Evolutionary conservation across 2,329 filamentous ascomycete species (phyloP), one percentile per base, ranked within the genome.

Genomic region (Colletotrichum sp.): DNA sequence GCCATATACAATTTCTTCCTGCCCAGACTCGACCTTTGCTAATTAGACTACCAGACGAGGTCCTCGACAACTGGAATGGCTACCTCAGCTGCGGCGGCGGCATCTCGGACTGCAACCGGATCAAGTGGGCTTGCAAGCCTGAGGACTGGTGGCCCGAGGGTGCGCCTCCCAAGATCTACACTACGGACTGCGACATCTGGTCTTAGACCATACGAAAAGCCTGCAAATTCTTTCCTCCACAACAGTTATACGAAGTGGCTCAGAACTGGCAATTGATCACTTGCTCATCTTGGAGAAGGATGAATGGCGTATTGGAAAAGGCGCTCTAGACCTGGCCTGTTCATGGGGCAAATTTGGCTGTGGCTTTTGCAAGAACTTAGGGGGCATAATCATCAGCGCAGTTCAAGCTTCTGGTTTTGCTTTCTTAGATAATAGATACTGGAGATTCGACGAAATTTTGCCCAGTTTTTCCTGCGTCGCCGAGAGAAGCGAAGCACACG

Each of bases 61-160:
- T 71, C 28, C 16, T 77, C 24, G 36, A 26, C 44, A 77, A 68
- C 44, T 77, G 72, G 68, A 75, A 77, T 34, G 75, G 72, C 10
- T 71, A 77, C 12, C 68, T 77, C 26, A 48, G 55, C 26, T 77
- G 75, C 48, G 34, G 26, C 44, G 36, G 68, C 26, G 39, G 34
- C 44, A 65, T 77, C 8, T 77, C 75, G 2, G 44, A 57, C 34
- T 77, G 72, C 63, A 48, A 71, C 24, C 24, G 32, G 16, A 36
- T 68, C 60, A 28, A 36, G 18, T 75, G 68, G 72, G 24, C 15
- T n/a, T 75, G 72, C 30, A 60, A 72, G 36, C 36, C 62, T 16
- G 22, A 18, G n/a, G 44, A 66, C 22, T 75, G 72, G 72, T 75
- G 72, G 72, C 72, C 72, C 18, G 36, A 63, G 36, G 72, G 72